Evolutionary conservation across 352 stramenopile genomes (phyloP), one percentile per base, ranked within the genome.

Genomic region (Phytophthora multivora): DNA sequence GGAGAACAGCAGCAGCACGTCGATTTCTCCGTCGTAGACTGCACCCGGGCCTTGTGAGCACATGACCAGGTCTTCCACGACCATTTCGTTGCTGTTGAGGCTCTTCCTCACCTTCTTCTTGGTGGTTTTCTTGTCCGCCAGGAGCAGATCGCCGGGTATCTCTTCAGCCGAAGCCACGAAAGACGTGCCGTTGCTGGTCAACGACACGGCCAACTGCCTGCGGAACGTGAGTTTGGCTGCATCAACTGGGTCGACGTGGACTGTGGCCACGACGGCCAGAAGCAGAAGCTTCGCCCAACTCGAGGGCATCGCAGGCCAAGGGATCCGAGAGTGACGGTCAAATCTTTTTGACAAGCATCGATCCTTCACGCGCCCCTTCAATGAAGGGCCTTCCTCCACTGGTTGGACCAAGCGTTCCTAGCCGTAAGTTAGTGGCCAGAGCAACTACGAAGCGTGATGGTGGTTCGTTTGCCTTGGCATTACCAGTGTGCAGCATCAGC

Each of bases 1-100:
- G 39, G 79, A 88, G 53, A 91, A 75, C 15, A 68, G 59, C 10
- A 89, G 59, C 10, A 89, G 23, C 2, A 88, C 76, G 16, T 73
- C 78, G n/a, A 71, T 69, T 2, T 54, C 35, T 12, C 51, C 65
- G 25, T 61, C 41, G 31, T 52, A 61, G 42, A 73, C 58, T 21
- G 45, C 53, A 2, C 55, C 15, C 0, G 45, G 6, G 16, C 21
- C 18, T 26, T 68, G 43, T 3, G 60, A 68, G 52, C 60, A 63
- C 60, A 63, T 63, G 52, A 63, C 6, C 28, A 68, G 21, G 19
- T 68, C 60, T n/a, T 63, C 60, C 13, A 36, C 28, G 8, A 67
- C 28, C 42, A 45, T 39, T 16, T 57, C 51, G 28, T 28, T 47
- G 36, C 59, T 63, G 16, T 41, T 35, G 26, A 23, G 13, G 18